Conservation (phyloP, 345 rosid genomes). For the Balakata baccata region DNA sequence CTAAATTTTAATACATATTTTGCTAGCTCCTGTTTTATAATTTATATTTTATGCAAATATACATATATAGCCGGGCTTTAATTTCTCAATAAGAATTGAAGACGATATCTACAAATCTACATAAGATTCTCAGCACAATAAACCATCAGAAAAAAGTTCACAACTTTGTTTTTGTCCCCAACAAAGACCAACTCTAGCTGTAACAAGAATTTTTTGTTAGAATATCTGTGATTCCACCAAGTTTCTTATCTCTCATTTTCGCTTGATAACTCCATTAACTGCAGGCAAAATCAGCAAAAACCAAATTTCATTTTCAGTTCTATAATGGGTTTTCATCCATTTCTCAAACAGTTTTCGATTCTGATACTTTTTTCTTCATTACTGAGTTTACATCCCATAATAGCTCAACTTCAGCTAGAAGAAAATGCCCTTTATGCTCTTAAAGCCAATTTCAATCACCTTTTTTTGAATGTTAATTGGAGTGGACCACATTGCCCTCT, state of each 20-base stretch:
- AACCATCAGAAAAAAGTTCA: neutral
- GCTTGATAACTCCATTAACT: neutral
- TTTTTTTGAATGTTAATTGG: conserved; percentile 45
- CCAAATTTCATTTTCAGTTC: neutral
- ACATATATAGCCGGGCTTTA: neutral
- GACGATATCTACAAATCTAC: neutral
- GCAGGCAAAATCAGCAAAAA: neutral
- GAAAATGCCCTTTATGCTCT: conserved; percentile 36
- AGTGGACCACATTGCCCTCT: conserved; percentile 37
- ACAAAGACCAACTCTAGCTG: conserved; percentile 28
- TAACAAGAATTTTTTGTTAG: conserved; percentile 14
- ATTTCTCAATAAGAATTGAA: neutral
- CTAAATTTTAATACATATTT: too few species aligned
- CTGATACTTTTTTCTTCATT: conserved; percentile 11
- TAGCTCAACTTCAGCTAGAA: conserved; percentile 24
- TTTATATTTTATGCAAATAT: too few species aligned
- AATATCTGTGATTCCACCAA: conserved; percentile 21
- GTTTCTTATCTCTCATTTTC: neutral
- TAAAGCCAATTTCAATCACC: conserved; percentile 32
- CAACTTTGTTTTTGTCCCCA: conserved; percentile 29
- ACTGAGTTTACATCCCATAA: neutral
- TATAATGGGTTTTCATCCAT: conserved; percentile 20
- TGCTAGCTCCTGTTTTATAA: too few species aligned
- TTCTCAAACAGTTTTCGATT: conserved; percentile 6
- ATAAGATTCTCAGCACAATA: conserved; percentile 29